Evolutionary conservation across 2,329 filamentous ascomycete species (phyloP).

Genomic region (Talaromyces piceae): DNA sequence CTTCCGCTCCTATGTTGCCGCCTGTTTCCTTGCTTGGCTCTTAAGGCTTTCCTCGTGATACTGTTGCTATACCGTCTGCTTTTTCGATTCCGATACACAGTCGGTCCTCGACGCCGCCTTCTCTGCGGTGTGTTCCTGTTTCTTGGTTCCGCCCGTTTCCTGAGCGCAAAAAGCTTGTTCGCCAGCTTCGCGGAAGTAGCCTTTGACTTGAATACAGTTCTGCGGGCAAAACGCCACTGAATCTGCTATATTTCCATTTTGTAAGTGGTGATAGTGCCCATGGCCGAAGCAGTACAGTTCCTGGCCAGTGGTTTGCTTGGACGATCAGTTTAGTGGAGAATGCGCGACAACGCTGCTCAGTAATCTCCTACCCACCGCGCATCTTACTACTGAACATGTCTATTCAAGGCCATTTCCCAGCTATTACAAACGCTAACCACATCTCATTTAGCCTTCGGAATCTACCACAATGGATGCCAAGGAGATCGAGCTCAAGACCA

Average conservation of each 20-base stretch:
- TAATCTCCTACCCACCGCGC: not conserved
- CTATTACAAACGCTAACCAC: not conserved
- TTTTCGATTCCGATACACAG: not conserved
- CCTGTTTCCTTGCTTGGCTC: not conserved
- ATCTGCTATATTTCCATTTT: not conserved
- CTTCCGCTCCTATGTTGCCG: too few species aligned
- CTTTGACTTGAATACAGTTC: not conserved
- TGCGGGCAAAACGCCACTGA: not conserved
- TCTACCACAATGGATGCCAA: constrained; percentile 65
- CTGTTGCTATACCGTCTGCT: not conserved
- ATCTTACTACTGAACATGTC: not conserved
- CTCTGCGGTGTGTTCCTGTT: not conserved
- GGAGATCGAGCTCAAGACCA: constrained; percentile 69
- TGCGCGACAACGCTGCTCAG: not conserved
- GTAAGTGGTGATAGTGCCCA: not conserved
- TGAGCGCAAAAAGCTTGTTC: not conserved
- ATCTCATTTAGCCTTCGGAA: not conserved
- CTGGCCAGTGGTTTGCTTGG: not conserved
- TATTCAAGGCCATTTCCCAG: not conserved
- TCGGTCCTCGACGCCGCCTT: not conserved
- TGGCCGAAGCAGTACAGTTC: not conserved
- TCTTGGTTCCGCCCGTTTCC: not conserved
- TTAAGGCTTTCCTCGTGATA: not conserved
- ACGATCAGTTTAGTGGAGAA: not conserved
- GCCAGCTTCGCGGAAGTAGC: not conserved